These are phyloP conservation scores for Oryza punctata DNA, from an alignment of 176 grass and related monocot genomes.

Conservation along the genomic window DNA sequence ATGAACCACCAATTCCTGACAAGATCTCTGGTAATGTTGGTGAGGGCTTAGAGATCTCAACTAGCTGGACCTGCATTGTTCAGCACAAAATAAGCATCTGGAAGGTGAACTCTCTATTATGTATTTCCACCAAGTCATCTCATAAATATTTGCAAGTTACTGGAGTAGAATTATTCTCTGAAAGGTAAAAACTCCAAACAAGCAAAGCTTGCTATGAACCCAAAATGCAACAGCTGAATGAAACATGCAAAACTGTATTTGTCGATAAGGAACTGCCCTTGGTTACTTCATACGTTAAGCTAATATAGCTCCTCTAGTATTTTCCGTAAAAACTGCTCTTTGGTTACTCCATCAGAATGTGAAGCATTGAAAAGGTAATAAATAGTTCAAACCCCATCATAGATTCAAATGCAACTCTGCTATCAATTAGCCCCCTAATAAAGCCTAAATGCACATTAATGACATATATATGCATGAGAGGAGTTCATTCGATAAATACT, in stretches of 20 bases:
- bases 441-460: background rate
- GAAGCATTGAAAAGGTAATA: constrained; percentile 9
- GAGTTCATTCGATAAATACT: background rate
- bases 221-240: constrained; percentile 20
- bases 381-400: constrained; percentile 10
- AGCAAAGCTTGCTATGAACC: constrained; percentile 12
- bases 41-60: constrained; percentile 79
- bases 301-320: too few relatives aligned
- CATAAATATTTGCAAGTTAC: constrained; percentile 30
- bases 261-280: background rate
- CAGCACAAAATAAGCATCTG: constrained; percentile 36
- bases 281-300: too few relatives aligned
- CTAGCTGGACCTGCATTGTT: constrained; percentile 74
- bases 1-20: constrained; percentile 55
- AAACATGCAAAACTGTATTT: constrained; percentile 11
- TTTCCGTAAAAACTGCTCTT: too few relatives aligned
- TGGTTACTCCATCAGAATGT: constrained; percentile 20
- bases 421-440: background rate
- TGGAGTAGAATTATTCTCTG: background rate
- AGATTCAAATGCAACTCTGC: background rate
- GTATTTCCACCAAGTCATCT: constrained; percentile 17
- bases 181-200: constrained; percentile 21
- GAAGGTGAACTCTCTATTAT: constrained; percentile 30
- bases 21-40: constrained; percentile 60
- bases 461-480: background rate